Evolutionary conservation across 805 yeast genomes (phyloP).

Genomic region (Debaryomyces maramus): DNA sequence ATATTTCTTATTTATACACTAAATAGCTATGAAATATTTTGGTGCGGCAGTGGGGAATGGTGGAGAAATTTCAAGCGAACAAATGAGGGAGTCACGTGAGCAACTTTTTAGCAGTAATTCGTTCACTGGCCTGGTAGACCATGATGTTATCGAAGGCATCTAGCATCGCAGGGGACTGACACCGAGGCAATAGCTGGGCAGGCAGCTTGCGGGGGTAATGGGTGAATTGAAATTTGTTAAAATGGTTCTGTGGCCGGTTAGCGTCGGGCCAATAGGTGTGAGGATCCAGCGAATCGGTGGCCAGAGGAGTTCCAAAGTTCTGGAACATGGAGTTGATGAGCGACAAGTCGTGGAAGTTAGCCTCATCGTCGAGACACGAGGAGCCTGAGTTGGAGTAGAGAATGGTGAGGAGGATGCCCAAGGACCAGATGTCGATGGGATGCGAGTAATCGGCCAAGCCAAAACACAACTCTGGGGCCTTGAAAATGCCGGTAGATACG

Average conservation of each 20-base stretch:
- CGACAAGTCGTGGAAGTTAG: constrained; percentile 50
- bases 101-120: constrained; percentile 16
- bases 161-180: constrained; percentile 15
- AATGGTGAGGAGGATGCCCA: constrained; percentile 61
- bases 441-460: constrained; percentile 54
- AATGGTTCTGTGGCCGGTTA: constrained; percentile 27
- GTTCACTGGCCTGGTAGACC: constrained; percentile 31
- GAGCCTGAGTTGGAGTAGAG: constrained; percentile 39
- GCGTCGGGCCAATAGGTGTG: constrained; percentile 39
- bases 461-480: constrained; percentile 73
- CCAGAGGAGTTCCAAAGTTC: constrained; percentile 64
- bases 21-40: not conserved
- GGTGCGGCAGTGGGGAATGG: constrained; percentile 1
- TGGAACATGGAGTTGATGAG: constrained; percentile 55
- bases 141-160: constrained; percentile 46
- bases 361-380: constrained; percentile 37
- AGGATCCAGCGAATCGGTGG: constrained; percentile 11
- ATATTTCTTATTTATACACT: not conserved
- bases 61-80: not conserved
- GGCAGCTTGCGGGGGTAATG: constrained; percentile 7
- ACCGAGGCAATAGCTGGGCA: constrained; percentile 11
- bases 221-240: constrained; percentile 25
- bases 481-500: constrained; percentile 65
- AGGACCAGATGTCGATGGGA: constrained; percentile 70
- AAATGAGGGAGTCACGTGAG: too few relatives aligned